Conservation (phyloP, 202 grass and related monocot species). For the Setaria italica region DNA sequence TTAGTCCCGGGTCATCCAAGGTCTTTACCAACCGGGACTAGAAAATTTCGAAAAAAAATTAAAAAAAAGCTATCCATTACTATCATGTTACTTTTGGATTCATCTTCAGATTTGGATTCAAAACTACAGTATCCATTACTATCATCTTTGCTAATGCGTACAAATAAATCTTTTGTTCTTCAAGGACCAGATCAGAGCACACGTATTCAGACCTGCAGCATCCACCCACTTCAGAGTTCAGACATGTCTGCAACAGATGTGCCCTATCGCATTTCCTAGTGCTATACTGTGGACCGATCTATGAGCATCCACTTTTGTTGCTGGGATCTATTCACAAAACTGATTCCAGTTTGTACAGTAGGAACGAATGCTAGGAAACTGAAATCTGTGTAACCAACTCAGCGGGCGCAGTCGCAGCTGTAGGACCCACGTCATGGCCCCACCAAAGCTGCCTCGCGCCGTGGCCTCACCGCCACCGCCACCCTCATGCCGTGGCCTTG, state of each 20-base stretch:
- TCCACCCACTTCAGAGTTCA: neutral
- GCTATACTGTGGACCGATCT: neutral
- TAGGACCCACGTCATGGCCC: no score
- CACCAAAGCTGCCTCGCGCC: no score
- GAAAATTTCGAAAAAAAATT: no score
- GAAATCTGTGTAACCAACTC: neutral
- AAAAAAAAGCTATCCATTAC: no score
- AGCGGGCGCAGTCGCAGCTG: neutral
- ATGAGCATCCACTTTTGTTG: conserved; percentile 25
- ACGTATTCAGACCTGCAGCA: neutral
- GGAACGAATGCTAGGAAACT: neutral
- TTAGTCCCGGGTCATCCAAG: no score
- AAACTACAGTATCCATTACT: neutral
- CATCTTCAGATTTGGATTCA: neutral
- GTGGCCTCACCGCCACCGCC: no score
- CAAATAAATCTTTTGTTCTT: neutral
- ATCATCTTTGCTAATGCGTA: neutral
- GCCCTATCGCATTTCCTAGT: conserved; percentile 1
- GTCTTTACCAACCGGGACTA: no score
- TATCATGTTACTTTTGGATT: no score
- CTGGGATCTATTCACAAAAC: conserved; percentile 46
- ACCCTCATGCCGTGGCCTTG: no score
- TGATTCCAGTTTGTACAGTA: neutral
- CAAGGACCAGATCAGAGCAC: neutral
- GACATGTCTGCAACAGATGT: neutral